Evolutionary conservation across 371 early-diverging fungal species (phyloP).

Genomic region (Mortierella sp.): DNA sequence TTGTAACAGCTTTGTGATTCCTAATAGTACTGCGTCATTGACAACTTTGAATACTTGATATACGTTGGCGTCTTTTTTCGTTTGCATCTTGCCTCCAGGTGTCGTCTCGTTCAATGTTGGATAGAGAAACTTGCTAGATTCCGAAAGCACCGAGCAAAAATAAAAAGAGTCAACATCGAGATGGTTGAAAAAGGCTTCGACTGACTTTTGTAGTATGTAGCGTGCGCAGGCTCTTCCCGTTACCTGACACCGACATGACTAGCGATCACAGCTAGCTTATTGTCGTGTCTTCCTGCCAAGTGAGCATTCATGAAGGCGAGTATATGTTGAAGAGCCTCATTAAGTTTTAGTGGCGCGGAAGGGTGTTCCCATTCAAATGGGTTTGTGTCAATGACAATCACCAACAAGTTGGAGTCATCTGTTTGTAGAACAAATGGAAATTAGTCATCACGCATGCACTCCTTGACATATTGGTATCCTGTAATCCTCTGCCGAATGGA

Average conservation of each 20-base stretch:
- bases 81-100: slow-evolving; percentile 40
- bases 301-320: slow-evolving; percentile 91
- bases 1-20: slow-evolving; percentile 61
- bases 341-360: slow-evolving; percentile 68
- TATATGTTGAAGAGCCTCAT: slow-evolving; percentile 80
- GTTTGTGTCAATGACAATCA: slow-evolving; percentile 83
- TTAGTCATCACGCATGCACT: background rate
- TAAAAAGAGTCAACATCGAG: background rate
- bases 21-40: slow-evolving; percentile 66
- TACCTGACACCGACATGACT: slow-evolving; percentile 66
- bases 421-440: background rate
- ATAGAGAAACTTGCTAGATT: slow-evolving; percentile 68
- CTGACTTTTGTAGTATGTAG: background rate
- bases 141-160: background rate
- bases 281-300: slow-evolving; percentile 86
- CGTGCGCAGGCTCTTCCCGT: background rate
- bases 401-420: slow-evolving; percentile 83
- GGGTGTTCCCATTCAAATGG: slow-evolving; percentile 80
- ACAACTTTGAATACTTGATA: slow-evolving; percentile 74
- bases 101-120: slow-evolving; percentile 59
- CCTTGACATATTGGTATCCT: background rate
- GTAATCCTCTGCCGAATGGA: background rate
- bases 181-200: too few species aligned
- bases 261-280: slow-evolving; percentile 84
- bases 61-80: slow-evolving; percentile 65